Evolutionary conservation across 1,284 basidiomycete species (phyloP).

Genomic region (Irpex rosettiformis): DNA sequence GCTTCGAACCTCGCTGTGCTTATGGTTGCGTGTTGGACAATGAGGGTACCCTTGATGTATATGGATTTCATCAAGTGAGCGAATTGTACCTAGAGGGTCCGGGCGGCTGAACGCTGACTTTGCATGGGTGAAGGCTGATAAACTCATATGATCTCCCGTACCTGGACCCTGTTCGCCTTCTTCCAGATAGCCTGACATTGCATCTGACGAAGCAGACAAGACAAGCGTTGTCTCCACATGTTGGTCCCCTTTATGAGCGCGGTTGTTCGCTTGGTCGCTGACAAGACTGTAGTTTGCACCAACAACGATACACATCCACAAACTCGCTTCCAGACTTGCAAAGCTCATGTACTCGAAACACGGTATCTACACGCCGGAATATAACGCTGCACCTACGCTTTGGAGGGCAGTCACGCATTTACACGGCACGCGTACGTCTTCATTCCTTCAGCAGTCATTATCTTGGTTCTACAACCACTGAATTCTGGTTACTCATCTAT

Average conservation of each 20-base stretch:
- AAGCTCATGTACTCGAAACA: constrained; percentile 49
- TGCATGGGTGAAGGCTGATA: constrained; percentile 61
- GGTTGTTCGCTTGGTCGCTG: neutral
- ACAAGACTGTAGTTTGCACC: constrained; percentile 56
- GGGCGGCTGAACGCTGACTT: neutral
- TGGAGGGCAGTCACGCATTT: constrained; percentile 76
- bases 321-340: constrained; percentile 60
- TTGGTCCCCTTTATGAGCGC: constrained; percentile 36
- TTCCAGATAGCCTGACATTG: constrained; percentile 62
- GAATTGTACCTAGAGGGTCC: neutral
- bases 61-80: constrained; percentile 68
- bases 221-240: constrained; percentile 66
- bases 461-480: no score
- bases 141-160: constrained; percentile 79
- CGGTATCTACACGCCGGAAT: constrained; percentile 70
- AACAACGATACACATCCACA: constrained; percentile 52
- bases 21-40: constrained; percentile 71
- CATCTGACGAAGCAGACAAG: constrained; percentile 70
- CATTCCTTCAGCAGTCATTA: neutral
- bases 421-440: constrained; percentile 71
- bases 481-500: constrained; percentile 7
- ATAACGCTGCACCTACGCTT: constrained; percentile 75
- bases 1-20: constrained; percentile 64
- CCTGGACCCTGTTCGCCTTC: constrained; percentile 64
- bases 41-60: constrained; percentile 74